Evolutionary conservation across 225 moss, liverwort and hornwort species (phyloP).

Genomic region (Physcomitrium patens): DNA sequence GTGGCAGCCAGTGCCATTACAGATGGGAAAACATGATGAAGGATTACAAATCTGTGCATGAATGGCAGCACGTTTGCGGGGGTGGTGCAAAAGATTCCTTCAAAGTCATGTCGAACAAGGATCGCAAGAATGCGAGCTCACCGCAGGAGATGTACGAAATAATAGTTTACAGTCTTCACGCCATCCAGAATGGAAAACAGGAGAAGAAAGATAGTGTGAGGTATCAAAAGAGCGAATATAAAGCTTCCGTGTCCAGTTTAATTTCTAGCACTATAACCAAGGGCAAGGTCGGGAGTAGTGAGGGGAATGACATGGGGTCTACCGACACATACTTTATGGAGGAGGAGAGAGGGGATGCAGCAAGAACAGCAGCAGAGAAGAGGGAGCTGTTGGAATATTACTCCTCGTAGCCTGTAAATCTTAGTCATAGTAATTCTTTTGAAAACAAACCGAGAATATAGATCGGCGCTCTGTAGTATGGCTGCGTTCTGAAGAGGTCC

Average conservation of each 20-base stretch:
- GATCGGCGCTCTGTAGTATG: too few species aligned
- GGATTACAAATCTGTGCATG: constrained; percentile 86
- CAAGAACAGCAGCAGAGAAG: constrained; percentile 57
- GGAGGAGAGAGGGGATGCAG: constrained; percentile 54
- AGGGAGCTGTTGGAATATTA: too few species aligned
- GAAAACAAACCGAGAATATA: too few species aligned
- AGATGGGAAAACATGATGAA: constrained; percentile 99
- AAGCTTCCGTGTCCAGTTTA: constrained; percentile 49
- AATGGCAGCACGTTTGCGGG: constrained; percentile 82
- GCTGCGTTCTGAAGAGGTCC: too few species aligned
- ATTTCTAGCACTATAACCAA: constrained; percentile 45
- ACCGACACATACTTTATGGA: constrained; percentile 80
- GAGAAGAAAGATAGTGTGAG: constrained; percentile 84
- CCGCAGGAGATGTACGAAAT: constrained; percentile 94
- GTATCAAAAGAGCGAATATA: constrained; percentile 76
- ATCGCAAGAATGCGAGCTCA: constrained; percentile 89
- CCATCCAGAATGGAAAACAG: constrained; percentile 92
- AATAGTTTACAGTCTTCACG: constrained; percentile 82
- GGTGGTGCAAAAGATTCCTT: constrained; percentile 75
- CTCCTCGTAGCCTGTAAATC: too few species aligned
- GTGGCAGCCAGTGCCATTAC: constrained; percentile 94
- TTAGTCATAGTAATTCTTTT: too few species aligned
- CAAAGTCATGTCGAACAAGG: constrained; percentile 96
- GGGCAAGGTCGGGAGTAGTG: constrained; percentile 89
- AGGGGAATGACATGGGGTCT: constrained; percentile 92